phyloP scores from a whole-genome alignment of 2,329 filamentous ascomycete genomes.

The Cladosporium sp. region DNA sequence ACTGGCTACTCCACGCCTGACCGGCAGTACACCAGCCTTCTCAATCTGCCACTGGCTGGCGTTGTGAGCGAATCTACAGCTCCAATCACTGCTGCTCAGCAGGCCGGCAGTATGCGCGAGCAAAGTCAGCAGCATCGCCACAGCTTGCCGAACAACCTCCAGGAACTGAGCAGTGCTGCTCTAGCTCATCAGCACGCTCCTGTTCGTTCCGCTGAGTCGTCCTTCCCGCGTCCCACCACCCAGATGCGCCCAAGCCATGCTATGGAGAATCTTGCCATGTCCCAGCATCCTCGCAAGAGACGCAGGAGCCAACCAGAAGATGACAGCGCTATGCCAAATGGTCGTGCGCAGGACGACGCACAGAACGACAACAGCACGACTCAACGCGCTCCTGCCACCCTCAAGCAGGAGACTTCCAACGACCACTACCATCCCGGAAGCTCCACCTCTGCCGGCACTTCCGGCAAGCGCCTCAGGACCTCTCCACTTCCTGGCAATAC shows the following conservation, averaged over 20 bases:
- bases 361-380: neutral
- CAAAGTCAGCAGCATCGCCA: constrained; percentile 4
- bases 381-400: neutral
- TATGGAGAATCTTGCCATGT: neutral
- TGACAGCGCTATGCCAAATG: neutral
- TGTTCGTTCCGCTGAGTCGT: neutral
- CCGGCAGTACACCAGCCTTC: constrained; percentile 21
- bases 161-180: constrained; percentile 11
- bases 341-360: neutral
- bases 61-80: neutral
- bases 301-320: constrained; percentile 8
- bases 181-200: constrained; percentile 7
- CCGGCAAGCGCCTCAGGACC: constrained; percentile 12
- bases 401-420: constrained; percentile 9
- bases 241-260: neutral
- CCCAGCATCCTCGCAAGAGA: constrained; percentile 11
- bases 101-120: neutral
- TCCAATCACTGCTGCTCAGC: constrained; percentile 11
- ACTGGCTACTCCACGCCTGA: constrained; percentile 7
- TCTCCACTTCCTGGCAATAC: neutral
- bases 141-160: constrained; percentile 10
- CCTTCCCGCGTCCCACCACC: neutral
- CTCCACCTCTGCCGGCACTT: neutral
- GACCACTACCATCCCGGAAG: neutral
- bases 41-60: constrained; percentile 20